These are phyloP conservation scores for Agaricales sp. DNA, from an alignment of 1,284 basidiomycete genomes.

Conservation along the genomic window DNA sequence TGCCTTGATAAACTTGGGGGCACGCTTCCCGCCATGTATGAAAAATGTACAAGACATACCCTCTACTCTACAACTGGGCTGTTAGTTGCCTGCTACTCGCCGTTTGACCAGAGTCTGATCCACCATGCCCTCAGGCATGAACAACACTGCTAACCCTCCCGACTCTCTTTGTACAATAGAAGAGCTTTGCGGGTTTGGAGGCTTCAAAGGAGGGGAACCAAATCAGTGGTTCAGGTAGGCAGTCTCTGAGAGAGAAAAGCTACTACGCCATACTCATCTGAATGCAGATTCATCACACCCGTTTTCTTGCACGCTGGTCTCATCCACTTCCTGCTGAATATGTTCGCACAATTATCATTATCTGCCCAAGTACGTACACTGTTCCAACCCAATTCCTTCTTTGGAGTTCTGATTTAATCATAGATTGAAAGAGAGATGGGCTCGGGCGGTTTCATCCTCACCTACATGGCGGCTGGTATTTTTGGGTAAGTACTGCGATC, in stretches of 20 bases:
- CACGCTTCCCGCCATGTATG: constrained; percentile 88
- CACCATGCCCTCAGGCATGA: constrained; percentile 39
- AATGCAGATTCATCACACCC: constrained; percentile 64
- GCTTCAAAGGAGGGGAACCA: constrained; percentile 59
- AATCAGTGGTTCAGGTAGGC: constrained; percentile 79
- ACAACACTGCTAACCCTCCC: constrained; percentile 68
- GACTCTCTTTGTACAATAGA: constrained; percentile 66
- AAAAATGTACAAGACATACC: constrained; percentile 59
- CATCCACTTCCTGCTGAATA: constrained; percentile 81
- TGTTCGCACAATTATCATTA: constrained; percentile 77
- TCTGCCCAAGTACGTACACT: constrained; percentile 56
- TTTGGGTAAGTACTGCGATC: constrained; percentile 58
- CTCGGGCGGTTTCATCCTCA: constrained; percentile 67
- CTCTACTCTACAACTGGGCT: constrained; percentile 49
- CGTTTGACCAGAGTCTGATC: constrained; percentile 5
- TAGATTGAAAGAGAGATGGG: constrained; percentile 85
- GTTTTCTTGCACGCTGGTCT: constrained; percentile 92
- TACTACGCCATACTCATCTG: background rate
- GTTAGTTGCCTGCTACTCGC: constrained; percentile 27
- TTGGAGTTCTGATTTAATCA: background rate
- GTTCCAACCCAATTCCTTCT: background rate
- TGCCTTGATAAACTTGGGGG: constrained; percentile 83
- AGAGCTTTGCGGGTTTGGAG: constrained; percentile 83
- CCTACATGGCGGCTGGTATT: constrained; percentile 84
- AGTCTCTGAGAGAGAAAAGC: background rate